phyloP scores from a whole-genome alignment of 1,284 basidiomycete species.

The Coniferiporia weirii region DNA sequence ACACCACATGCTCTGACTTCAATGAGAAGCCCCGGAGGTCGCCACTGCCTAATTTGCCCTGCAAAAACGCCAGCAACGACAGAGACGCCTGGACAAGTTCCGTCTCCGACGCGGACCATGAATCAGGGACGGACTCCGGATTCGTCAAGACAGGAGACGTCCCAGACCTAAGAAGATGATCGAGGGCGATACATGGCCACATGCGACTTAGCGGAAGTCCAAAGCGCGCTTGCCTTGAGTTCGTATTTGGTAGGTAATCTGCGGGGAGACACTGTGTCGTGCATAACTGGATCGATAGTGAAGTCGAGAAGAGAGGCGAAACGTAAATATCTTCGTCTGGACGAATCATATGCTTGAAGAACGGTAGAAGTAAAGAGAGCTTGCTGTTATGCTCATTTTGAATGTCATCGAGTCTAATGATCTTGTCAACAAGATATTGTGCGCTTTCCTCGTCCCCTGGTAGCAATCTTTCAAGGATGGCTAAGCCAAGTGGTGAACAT shows the following conservation, averaged over 20 bases:
- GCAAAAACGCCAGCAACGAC: conserved; percentile 42
- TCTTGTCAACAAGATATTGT: conserved; percentile 33
- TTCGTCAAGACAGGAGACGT: conserved; percentile 66
- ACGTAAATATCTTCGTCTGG: conserved; percentile 34
- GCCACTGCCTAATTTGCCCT: conserved; percentile 14
- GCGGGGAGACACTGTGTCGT: conserved; percentile 54
- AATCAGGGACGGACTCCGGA: conserved; percentile 44
- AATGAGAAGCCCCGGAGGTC: conserved; percentile 38
- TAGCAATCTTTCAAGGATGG: conserved; percentile 46
- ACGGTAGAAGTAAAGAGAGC: conserved; percentile 53
- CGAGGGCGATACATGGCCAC: conserved; percentile 72
- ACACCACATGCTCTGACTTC: conserved; percentile 52
- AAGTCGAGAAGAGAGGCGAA: conserved; percentile 42
- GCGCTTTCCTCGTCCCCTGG: conserved; percentile 65
- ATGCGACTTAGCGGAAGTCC: conserved; percentile 67
- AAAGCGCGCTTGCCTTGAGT: conserved; percentile 21
- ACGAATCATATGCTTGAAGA: conserved; percentile 44
- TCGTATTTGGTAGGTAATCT: conserved; percentile 26
- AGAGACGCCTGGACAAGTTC: conserved; percentile 72
- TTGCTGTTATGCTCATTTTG: conserved; percentile 35
- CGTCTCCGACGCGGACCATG: conserved; percentile 79
- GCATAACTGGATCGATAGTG: conserved; percentile 46
- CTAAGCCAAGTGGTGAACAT: conserved; percentile 62
- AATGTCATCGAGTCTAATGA: conserved; percentile 35
- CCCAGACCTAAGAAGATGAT: conserved; percentile 80